These are phyloP conservation scores for Tetrapisispora nanseiensis DNA, from an alignment of 805 yeast species.

Conservation along the genomic window DNA sequence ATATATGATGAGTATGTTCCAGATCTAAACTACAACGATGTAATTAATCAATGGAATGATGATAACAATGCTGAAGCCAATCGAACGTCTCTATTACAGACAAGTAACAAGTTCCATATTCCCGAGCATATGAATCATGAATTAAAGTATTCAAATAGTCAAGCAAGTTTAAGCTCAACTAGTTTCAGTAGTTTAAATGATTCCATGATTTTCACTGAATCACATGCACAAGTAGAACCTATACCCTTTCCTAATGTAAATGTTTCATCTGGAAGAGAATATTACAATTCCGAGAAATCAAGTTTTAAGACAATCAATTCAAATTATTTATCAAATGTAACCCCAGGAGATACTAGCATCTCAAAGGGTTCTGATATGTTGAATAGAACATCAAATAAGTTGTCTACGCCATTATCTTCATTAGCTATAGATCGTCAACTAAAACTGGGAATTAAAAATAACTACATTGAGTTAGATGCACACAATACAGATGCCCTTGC, in stretches of 20 bases:
- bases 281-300: neutral
- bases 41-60: slow-evolving; percentile 40
- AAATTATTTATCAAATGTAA: neutral
- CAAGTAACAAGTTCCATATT: neutral
- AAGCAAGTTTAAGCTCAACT: slow-evolving; percentile 4
- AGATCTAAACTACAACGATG: slow-evolving; percentile 48
- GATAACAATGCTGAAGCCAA: slow-evolving; percentile 7
- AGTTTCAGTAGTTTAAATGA: slow-evolving; percentile 4
- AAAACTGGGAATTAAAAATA: neutral
- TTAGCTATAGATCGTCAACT: slow-evolving; percentile 1
- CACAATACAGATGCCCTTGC: neutral
- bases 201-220: slow-evolving; percentile 19
- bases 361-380: neutral
- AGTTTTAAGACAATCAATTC: neutral
- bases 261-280: neutral
- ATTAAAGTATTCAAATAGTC: neutral
- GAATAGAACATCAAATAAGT: neutral
- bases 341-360: neutral
- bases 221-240: slow-evolving; percentile 31
- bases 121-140: neutral
- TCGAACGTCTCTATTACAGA: neutral
- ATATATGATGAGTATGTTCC: slow-evolving; percentile 69
- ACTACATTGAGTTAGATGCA: neutral
- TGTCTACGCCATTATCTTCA: slow-evolving; percentile 1
- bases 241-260: slow-evolving; percentile 28